Evolutionary conservation across 257 asterid species (phyloP).

Genomic region (Solanum neorickii): DNA sequence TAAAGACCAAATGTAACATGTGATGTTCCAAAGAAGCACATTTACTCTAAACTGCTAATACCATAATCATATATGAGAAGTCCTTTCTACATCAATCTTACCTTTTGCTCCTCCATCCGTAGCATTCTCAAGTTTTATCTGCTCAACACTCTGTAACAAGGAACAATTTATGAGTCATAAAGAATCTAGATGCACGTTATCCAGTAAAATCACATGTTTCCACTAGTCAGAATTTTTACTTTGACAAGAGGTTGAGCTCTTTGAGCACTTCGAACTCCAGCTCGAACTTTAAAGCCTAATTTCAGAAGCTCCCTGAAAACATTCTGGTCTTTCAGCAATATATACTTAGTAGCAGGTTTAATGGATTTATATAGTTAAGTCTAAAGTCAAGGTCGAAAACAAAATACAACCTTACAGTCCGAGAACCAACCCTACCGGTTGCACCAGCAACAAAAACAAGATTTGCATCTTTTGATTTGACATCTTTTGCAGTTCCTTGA

Average conservation of each 20-base stretch:
- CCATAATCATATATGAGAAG: not conserved
- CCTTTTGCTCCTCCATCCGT: constrained; percentile 42
- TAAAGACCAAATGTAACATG: constrained; percentile 59
- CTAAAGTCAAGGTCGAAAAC: not conserved
- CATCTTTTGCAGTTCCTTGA: constrained; percentile 28
- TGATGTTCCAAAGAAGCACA: constrained; percentile 23
- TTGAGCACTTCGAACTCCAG: constrained; percentile 73
- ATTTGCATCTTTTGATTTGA: constrained; percentile 41
- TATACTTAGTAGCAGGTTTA: not conserved
- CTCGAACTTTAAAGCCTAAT: constrained; percentile 72
- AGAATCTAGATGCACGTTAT: not conserved
- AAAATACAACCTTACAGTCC: constrained; percentile 69
- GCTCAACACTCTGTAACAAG: constrained; percentile 57
- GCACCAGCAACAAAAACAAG: constrained; percentile 92
- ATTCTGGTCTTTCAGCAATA: constrained; percentile 3
- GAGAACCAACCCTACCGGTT: constrained; percentile 90
- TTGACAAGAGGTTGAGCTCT: constrained; percentile 78
- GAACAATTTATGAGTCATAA: not conserved
- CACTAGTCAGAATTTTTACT: constrained; percentile 30
- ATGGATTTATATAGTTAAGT: not conserved
- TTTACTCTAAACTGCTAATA: not conserved
- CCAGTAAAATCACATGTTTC: not conserved
- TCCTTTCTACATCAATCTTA: constrained; percentile 23
- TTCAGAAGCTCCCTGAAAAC: constrained; percentile 83
- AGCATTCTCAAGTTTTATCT: constrained; percentile 46